Base-by-base conservation (phyloP, 768 basidiomycete genomes). In the Pleurotus citrinopileatus region DNA sequence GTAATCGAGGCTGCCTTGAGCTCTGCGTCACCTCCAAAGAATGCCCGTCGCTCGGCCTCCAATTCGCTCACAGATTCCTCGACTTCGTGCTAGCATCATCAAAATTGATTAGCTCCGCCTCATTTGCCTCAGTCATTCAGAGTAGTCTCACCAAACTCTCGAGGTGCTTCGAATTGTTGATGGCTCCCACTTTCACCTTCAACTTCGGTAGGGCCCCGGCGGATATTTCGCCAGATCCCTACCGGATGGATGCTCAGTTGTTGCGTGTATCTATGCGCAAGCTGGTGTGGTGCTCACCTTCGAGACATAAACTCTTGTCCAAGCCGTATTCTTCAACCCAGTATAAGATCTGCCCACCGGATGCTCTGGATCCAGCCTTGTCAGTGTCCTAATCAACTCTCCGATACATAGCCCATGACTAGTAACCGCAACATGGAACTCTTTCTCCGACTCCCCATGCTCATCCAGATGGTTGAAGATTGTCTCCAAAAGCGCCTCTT, bases 341-440 rank as follows among this genome's bases (percentile, higher is more conserved):
- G 57, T 70, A 54, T 67, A 74, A 27, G 53, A 68, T 26, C 61
- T 63, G 26, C 69, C 73, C 7, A 65, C 63, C 7, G 70, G 65
- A 36, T 79, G 73, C 53, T 73, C 70, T 40, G 77, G 80, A 61
- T 81, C 79, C 42, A 79, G 58, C 38, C 70, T 66, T 22, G 89
- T 59, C 15, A 91, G 60, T 9, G 80, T 82, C 13, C 75, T 67
- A 12, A 89, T 65, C 13, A 88, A 60, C 64, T 85, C 82, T 42
- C 75, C 73, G 38, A 91, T 88, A 61, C 82, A 89, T 52, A 89
- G 59, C 1, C 90, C 88, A 65, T 91, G 90, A 61, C 89, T 87
- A 45, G 87, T 83, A 28, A 91, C 58, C 1, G 82, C 88, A 29
- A 91, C 65, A 58, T 89, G 86, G 5, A 75, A 62, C 15, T 74